Conservation (phyloP, 108 stramenopile species). For the Cyclotella choctawhatcheeana region DNA sequence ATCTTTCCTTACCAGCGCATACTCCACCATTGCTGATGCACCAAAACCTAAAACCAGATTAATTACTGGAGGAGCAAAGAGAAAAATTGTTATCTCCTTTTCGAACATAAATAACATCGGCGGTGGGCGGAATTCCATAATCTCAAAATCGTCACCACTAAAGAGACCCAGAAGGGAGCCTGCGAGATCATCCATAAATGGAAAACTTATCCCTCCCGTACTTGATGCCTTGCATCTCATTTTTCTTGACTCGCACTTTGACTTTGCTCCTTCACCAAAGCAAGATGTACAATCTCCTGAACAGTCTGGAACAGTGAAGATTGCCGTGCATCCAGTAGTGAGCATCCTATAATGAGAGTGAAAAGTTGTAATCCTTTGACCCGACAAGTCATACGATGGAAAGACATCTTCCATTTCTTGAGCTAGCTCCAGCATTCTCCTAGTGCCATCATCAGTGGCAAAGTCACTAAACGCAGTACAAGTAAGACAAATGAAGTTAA, state of each 20-base stretch:
- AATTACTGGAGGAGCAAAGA: slow-evolving; percentile 14
- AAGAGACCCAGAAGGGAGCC: slow-evolving; percentile 21
- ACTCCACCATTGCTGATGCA: slow-evolving; percentile 13
- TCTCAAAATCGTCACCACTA: slow-evolving; percentile 25
- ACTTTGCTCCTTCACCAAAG: not conserved
- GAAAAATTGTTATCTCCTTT: slow-evolving; percentile 3
- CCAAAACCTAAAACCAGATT: slow-evolving; percentile 24
- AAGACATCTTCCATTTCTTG: slow-evolving; percentile 34
- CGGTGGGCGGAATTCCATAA: slow-evolving; percentile 33
- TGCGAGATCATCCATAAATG: slow-evolving; percentile 30
- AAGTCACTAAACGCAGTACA: slow-evolving; percentile 13
- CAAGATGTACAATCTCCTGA: slow-evolving; percentile 8
- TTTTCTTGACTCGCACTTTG: slow-evolving; percentile 26
- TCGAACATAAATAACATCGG: slow-evolving; percentile 23
- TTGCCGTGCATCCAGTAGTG: not conserved
- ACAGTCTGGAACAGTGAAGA: slow-evolving; percentile 12
- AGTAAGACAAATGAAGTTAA: no score
- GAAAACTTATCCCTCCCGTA: slow-evolving; percentile 27
- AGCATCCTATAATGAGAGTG: slow-evolving; percentile 9
- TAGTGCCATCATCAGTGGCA: slow-evolving; percentile 3
- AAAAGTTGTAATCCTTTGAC: slow-evolving; percentile 15
- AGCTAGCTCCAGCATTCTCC: slow-evolving; percentile 3
- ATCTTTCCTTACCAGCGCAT: slow-evolving; percentile 4
- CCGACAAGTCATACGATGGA: slow-evolving; percentile 15
- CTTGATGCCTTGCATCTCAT: slow-evolving; percentile 18